Evolutionary conservation across 1,284 basidiomycete species (phyloP).

Genomic region (Tetrapyrgos nigripes): DNA sequence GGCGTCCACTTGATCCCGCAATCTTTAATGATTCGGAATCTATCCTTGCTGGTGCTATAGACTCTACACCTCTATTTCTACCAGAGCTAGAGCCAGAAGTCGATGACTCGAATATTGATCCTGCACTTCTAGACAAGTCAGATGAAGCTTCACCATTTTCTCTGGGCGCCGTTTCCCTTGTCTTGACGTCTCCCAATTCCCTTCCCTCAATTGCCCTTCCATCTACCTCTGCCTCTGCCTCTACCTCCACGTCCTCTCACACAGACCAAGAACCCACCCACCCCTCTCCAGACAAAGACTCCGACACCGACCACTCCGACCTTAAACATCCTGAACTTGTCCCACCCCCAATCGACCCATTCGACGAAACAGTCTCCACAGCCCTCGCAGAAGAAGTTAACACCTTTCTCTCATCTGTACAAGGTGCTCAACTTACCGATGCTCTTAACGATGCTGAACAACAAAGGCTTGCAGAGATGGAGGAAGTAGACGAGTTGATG

Average conservation of each 20-base stretch:
- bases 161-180: too few species aligned
- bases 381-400: conserved; percentile 71
- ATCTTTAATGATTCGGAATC: conserved; percentile 51
- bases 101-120: conserved; percentile 60
- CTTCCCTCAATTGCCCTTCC: too few species aligned
- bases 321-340: conserved; percentile 10
- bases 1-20: conserved; percentile 47
- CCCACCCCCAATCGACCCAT: conserved; percentile 24
- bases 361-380: conserved; percentile 57
- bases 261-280: conserved; percentile 10
- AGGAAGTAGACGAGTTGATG: conserved; percentile 66
- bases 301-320: conserved; percentile 21
- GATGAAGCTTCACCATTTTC: conserved; percentile 1
- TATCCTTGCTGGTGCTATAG: conserved; percentile 46
- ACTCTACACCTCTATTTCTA: conserved; percentile 43
- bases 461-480: conserved; percentile 57
- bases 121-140: conserved; percentile 51
- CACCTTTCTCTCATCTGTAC: conserved; percentile 62
- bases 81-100: conserved; percentile 48
- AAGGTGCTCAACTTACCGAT: conserved; percentile 59
- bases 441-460: conserved; percentile 71
- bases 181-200: conserved; percentile 21
- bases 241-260: conserved; percentile 8
- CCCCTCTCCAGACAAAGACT: conserved; percentile 23
- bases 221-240: conserved; percentile 22